These are phyloP conservation scores for Blepharisma stoltei DNA, from an alignment of 73 alveolate genomes.

Conservation along the genomic window DNA sequence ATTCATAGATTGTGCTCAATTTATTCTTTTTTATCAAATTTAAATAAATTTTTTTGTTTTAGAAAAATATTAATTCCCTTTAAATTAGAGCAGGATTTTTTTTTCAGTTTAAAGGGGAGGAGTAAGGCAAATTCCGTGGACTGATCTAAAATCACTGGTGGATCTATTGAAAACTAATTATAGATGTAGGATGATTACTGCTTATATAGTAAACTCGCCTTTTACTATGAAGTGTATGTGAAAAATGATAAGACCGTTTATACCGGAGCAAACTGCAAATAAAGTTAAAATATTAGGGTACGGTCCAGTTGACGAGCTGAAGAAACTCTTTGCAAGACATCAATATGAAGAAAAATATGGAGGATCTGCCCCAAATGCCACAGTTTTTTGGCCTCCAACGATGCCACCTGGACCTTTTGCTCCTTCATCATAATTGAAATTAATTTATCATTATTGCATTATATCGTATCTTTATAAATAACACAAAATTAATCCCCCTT, in stretches of 20 bases:
- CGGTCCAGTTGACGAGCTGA: slow-evolving; percentile 22
- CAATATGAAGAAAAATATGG: slow-evolving; percentile 75
- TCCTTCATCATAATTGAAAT: neutral
- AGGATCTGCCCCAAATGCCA: slow-evolving; percentile 67
- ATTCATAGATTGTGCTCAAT: too few species aligned
- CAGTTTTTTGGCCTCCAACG: slow-evolving; percentile 55
- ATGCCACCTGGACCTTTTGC: neutral
- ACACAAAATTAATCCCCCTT: too few species aligned
- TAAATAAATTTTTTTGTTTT: too few species aligned
- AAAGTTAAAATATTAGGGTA: slow-evolving; percentile 34
- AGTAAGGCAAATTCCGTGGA: neutral
- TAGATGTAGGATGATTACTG: slow-evolving; percentile 33
- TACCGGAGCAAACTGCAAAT: slow-evolving; percentile 34
- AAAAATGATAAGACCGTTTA: slow-evolving; percentile 30
- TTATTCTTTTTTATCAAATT: too few species aligned
- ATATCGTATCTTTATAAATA: too few species aligned
- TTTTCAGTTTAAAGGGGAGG: too few species aligned
- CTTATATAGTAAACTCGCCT: slow-evolving; percentile 35
- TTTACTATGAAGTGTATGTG: slow-evolving; percentile 31
- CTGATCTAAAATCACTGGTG: slow-evolving; percentile 25
- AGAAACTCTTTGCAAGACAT: slow-evolving; percentile 42
- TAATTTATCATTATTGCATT: too few species aligned
- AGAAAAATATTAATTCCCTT: too few species aligned
- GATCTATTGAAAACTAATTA: neutral
- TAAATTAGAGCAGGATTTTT: too few species aligned